Base-by-base conservation (phyloP, 2,329 filamentous ascomycete genomes). In the Annulohypoxylon truncatum region DNA sequence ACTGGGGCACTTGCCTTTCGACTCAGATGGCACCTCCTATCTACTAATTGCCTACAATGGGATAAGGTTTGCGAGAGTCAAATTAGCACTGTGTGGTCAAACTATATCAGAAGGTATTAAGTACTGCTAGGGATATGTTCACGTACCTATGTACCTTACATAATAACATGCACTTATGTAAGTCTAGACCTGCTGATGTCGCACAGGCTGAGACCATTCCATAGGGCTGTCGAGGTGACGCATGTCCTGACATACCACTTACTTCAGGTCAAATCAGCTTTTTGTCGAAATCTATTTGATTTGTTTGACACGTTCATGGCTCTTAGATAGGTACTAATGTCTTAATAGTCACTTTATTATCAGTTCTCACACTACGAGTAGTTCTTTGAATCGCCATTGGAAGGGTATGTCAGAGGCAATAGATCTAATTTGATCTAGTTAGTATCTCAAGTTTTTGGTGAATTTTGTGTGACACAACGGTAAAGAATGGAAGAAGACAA, bases 141-240 rank as follows among this genome's bases (percentile, higher is more conserved):
- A 31, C 18, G 40, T 56, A 47, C 53, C 26, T n/a, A 24, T 4
- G 29, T 48, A 38, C 18, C 15, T 57, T 35, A 28, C 24, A 48
- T 48, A 28, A 28, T 48, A 46, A 26, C 13, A 46, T 22, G n/a
- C 35, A 40, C 10, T n/a, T n/a, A 20, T 40, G 12, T 24, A 44
- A 13, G 18, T 47, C 29, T 56, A 56, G 26, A 42, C 52, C 18
- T 31, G 13, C 12, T 56, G 29, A 26, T 31, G 53, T 56, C 13
- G 31, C 53, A 56, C 40, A 7, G 40, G 18, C 40, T 44, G 40
- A 44, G 40, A 44, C 42, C 10, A 46, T 46, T 10, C 22, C 53
- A 38, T 57, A 57, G 54, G 54, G 54, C 54, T 57, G 46, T 57
- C 20, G 40, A 56, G 10, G 53, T 33, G 22, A 48, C 29, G 33